These are phyloP conservation scores for Aspergillus floridensis DNA, from an alignment of 2,329 filamentous ascomycete species.

Conservation along the genomic window DNA sequence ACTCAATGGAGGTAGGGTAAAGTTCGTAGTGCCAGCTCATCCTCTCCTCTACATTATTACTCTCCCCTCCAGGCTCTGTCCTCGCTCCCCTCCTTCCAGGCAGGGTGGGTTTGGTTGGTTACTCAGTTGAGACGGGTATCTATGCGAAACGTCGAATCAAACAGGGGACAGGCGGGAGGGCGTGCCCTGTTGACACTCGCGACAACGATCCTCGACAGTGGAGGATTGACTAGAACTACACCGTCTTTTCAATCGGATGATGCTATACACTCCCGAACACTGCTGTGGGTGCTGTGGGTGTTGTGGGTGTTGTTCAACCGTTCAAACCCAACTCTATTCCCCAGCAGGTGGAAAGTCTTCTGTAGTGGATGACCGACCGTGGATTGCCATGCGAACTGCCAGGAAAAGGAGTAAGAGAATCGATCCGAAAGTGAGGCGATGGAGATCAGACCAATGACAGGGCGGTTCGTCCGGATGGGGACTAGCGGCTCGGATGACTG, in stretches of 20 bases:
- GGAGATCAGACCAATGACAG: conserved; percentile 19
- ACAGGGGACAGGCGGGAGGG: conserved; percentile 3
- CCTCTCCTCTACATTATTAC: neutral
- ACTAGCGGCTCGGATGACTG: conserved; percentile 21
- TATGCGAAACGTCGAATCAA: conserved; percentile 7
- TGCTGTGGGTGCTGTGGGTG: too few relatives aligned
- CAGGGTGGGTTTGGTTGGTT: neutral
- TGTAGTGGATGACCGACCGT: too few relatives aligned
- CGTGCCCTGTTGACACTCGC: neutral
- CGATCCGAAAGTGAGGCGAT: conserved; percentile 29
- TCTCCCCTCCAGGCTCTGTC: neutral
- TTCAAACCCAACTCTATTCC: neutral
- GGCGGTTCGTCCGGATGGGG: conserved; percentile 20
- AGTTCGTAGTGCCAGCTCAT: conserved; percentile 2
- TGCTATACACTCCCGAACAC: too few relatives aligned
- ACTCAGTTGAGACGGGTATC: neutral
- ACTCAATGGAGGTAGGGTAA: too few relatives aligned
- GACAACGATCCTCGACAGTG: neutral
- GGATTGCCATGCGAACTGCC: neutral
- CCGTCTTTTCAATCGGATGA: neutral
- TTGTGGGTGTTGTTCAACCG: neutral
- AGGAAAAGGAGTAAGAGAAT: neutral
- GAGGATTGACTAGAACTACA: neutral
- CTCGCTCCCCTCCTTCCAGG: neutral
- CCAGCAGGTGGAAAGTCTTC: too few relatives aligned